These are phyloP conservation scores for Clonostachys chloroleuca DNA, from an alignment of 2,329 filamentous ascomycete genomes.

Conservation along the genomic window DNA sequence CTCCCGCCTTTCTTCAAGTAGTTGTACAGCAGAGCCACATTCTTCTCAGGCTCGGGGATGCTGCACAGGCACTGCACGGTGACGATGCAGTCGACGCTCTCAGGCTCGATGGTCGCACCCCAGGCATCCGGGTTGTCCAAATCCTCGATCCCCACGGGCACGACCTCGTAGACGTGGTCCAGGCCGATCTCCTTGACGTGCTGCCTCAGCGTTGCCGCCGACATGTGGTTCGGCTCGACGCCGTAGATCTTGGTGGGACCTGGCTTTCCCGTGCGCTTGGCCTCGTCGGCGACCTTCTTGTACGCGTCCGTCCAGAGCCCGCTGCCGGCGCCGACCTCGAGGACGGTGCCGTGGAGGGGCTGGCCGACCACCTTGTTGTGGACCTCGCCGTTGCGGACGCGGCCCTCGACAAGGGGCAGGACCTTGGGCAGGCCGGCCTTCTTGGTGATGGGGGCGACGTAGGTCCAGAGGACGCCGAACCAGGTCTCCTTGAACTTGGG, in stretches of 20 bases:
- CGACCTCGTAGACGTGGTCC: constrained; percentile 52
- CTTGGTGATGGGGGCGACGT: constrained; percentile 45
- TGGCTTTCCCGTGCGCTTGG: constrained; percentile 11
- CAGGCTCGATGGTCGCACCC: constrained; percentile 33
- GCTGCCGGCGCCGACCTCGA: constrained; percentile 59
- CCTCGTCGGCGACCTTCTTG: constrained; percentile 13
- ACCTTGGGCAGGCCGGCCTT: constrained; percentile 35
- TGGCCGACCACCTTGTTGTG: constrained; percentile 21
- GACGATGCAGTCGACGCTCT: constrained; percentile 54
- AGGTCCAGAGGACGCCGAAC: constrained; percentile 59
- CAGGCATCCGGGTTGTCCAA: constrained; percentile 23
- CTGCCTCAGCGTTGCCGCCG: constrained; percentile 40
- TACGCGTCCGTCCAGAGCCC: constrained; percentile 59
- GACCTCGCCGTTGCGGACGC: constrained; percentile 28
- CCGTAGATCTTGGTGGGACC: constrained; percentile 42
- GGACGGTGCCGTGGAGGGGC: constrained; percentile 43
- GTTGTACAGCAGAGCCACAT: constrained; percentile 49
- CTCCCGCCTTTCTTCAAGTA: constrained; percentile 56
- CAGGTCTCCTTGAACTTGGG: constrained; percentile 40
- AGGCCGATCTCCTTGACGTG: constrained; percentile 48
- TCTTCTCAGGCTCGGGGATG: constrained; percentile 54
- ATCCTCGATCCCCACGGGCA: constrained; percentile 59
- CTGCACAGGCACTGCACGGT: constrained; percentile 59
- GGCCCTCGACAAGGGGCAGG: constrained; percentile 49
- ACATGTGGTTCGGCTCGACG: constrained; percentile 57